Conservation (phyloP, 78 protist genomes). For the Planoprotostelium fungivorum region DNA sequence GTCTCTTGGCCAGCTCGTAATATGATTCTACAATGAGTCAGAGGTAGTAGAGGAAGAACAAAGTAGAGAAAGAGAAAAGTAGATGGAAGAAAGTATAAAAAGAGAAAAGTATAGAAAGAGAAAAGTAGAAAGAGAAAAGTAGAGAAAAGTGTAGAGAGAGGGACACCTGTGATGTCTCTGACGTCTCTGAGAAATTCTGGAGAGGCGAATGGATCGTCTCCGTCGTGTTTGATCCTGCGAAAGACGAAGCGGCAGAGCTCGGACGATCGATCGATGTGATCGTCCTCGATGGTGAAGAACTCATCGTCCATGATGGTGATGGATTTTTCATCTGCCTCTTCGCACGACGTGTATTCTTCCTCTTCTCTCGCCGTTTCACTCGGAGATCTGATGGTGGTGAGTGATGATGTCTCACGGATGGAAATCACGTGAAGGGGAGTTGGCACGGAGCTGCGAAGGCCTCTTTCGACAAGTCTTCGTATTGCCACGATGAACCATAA, state of each 20-base stretch:
- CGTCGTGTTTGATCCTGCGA: not conserved
- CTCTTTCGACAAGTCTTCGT: not conserved
- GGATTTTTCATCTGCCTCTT: not conserved
- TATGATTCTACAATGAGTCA: not conserved
- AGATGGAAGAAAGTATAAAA: too few species aligned
- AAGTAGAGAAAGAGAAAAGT: too few species aligned
- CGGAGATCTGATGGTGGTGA: too few species aligned
- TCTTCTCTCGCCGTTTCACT: not conserved
- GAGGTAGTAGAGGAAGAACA: not conserved
- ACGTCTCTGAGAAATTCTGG: not conserved
- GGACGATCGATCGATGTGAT: not conserved
- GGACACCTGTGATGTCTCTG: not conserved
- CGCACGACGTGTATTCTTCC: not conserved
- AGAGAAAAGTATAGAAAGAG: too few species aligned
- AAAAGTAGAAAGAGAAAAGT: too few species aligned
- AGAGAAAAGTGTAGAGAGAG: not conserved
- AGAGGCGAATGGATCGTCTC: not conserved
- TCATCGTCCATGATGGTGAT: too few species aligned
- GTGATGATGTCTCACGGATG: too few species aligned
- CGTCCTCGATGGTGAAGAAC: not conserved
- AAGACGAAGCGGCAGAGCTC: not conserved
- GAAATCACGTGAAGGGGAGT: too few species aligned
- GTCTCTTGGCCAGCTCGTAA: not conserved
- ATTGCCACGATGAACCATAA: not conserved
- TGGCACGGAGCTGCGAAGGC: not conserved